Percentiles rank a stretch among this genome's conserved stretches.
Conservation (phyloP, 768 basidiomycete species). For the Kwoniella newhampshirensis region DNA sequence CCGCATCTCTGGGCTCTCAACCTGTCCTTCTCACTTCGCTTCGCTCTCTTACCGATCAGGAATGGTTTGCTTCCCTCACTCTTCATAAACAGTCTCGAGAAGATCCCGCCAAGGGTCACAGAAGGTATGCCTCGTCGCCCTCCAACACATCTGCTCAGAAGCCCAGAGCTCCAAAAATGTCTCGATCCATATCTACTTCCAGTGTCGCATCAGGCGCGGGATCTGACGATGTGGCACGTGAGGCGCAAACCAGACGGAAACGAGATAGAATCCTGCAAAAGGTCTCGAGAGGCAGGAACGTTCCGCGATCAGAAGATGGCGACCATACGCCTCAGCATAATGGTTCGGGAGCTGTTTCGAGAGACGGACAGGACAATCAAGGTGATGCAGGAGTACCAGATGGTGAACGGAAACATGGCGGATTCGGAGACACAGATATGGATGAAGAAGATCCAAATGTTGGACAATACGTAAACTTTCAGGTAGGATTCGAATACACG, state of each 20-base stretch:
- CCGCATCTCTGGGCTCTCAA: slow-evolving; percentile 46
- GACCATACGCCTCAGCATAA: slow-evolving; percentile 1
- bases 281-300: slow-evolving; percentile 19
- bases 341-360: background rate
- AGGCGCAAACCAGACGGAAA: slow-evolving; percentile 26
- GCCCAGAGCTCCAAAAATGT: background rate
- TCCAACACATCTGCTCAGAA: no score
- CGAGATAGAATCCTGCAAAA: slow-evolving; percentile 35
- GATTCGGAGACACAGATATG: slow-evolving; percentile 18
- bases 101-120: no score
- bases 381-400: slow-evolving; percentile 13
- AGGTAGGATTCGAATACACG: slow-evolving; percentile 49
- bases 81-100: slow-evolving; percentile 1
- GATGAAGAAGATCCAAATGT: slow-evolving; percentile 42
- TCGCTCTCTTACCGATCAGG: slow-evolving; percentile 48
- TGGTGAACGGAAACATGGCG: slow-evolving; percentile 21
- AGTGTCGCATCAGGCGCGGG: background rate
- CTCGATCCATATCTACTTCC: slow-evolving; percentile 8
- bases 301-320: slow-evolving; percentile 5
- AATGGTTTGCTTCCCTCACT: slow-evolving; percentile 48
- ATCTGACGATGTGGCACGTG: slow-evolving; percentile 12
- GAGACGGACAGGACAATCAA: slow-evolving; percentile 2
- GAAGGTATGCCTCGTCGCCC: no score
- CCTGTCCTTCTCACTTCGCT: slow-evolving; percentile 49
- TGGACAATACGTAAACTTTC: slow-evolving; percentile 51